Percentiles rank a stretch among this genome's conserved stretches.
phyloP scores from a whole-genome alignment of 805 yeast species.

The Groenewaldozyma tartarivorans region DNA sequence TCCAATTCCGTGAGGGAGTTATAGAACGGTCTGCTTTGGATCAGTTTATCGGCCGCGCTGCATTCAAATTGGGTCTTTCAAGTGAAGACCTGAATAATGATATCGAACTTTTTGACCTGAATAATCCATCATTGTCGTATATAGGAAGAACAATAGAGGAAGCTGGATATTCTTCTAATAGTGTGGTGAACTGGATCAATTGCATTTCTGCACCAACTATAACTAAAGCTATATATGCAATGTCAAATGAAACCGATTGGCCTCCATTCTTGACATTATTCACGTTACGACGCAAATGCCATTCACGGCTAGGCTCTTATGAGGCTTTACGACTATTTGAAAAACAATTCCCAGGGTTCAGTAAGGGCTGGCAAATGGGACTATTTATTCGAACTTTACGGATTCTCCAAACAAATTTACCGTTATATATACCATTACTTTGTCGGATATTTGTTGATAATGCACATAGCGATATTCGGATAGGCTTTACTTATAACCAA shows the following conservation, averaged over 20 bases:
- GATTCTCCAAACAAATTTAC: slow-evolving; percentile 14
- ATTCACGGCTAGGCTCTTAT: slow-evolving; percentile 18
- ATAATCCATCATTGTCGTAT: neutral
- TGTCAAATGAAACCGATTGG: slow-evolving; percentile 15
- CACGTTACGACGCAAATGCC: slow-evolving; percentile 18
- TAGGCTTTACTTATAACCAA: slow-evolving; percentile 16
- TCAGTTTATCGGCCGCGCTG: neutral
- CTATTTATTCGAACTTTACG: slow-evolving; percentile 15
- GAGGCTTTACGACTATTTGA: slow-evolving; percentile 17
- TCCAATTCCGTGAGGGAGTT: neutral
- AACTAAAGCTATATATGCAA: slow-evolving; percentile 14
- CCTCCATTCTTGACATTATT: slow-evolving; percentile 21
- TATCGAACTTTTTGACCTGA: slow-evolving; percentile 1
- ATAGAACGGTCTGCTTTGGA: neutral
- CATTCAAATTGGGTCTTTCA: neutral
- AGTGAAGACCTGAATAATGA: slow-evolving; percentile 2
- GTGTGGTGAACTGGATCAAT: slow-evolving; percentile 12
- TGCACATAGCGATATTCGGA: slow-evolving; percentile 3
- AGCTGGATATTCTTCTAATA: slow-evolving; percentile 9
- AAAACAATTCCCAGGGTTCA: slow-evolving; percentile 6
- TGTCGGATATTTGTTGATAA: slow-evolving; percentile 17
- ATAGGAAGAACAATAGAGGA: slow-evolving; percentile 5
- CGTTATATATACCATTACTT: slow-evolving; percentile 20
- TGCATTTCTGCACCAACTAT: slow-evolving; percentile 14
- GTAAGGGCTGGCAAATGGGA: slow-evolving; percentile 13